Base-by-base conservation (phyloP, 805 yeast genomes). In the Komagataella kurtzmanii region DNA sequence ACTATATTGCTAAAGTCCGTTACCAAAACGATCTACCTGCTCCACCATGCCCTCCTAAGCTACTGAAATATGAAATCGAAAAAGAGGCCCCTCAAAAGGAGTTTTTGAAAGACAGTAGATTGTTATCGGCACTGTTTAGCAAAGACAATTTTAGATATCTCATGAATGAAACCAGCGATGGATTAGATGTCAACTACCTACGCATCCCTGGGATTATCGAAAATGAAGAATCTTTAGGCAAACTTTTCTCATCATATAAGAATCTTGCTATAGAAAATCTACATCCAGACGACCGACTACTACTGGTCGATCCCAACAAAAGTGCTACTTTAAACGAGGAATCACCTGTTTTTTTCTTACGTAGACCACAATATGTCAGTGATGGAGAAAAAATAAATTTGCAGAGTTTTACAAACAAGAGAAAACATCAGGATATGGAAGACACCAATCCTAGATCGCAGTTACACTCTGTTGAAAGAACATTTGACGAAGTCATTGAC, bases 301-400 rank as follows among this genome's bases (percentile, higher is more conserved):
- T 91, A 50, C 73, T 93, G 51, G 78, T 88, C 61, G 97, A 89
- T 63, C 96, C 97, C 21, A 79, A 77, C 3, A 67, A 65, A 53
- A 65, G 70, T 51, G 61, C 68, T 53, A 70, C 72, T 54, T 53
- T 77, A 61, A 59, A 75, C 74, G 54, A 63, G 47, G 58, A 62
- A 8, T 65, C 63, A 24, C 54, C 53, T 45, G 71, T 68, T 23
- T 61, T 68, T n/a, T 90, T 91, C 68, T 74, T 91, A 63, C 82
- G 97, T 70, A 81, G 98, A 70, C 91, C 99, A 0, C 98, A 93
- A 63, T 91, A 91, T 64, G 85, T 88, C 54, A 78, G 85, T 44
- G 82, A 79, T 50, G 74, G 74, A 61, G 67, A 51, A 60, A 59
- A 56, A 21, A 54, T 57, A 50, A 12, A 44, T 57, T 19, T 50